Conservation (phyloP, 768 basidiomycete species). For the Mycena polygramma region DNA sequence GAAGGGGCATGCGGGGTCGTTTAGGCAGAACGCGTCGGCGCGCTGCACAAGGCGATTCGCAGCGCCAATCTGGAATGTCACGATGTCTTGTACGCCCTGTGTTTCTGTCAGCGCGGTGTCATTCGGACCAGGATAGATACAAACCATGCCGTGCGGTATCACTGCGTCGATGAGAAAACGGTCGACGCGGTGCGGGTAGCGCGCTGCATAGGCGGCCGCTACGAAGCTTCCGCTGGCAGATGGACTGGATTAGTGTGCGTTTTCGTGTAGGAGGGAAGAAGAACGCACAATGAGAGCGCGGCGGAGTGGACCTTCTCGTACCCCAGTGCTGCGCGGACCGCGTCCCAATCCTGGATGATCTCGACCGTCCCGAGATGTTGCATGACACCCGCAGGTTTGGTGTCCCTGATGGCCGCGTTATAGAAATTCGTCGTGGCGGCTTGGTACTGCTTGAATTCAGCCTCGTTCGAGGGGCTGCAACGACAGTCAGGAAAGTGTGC, state of each 20-base stretch:
- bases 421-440: slow-evolving; percentile 25
- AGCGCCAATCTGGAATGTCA: slow-evolving; percentile 28
- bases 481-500: not conserved
- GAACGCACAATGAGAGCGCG: slow-evolving; percentile 36
- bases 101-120: not conserved
- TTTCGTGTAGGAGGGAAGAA: not conserved
- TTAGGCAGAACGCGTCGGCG: slow-evolving; percentile 37
- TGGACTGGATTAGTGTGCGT: not conserved
- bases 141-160: slow-evolving; percentile 10
- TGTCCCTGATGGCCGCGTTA: slow-evolving; percentile 24
- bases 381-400: slow-evolving; percentile 33
- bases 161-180: slow-evolving; percentile 33
- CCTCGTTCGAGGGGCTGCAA: slow-evolving; percentile 8
- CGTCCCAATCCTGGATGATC: slow-evolving; percentile 37
- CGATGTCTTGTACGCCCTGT: slow-evolving; percentile 8
- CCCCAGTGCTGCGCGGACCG: slow-evolving; percentile 32
- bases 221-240: not conserved
- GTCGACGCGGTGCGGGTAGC: slow-evolving; percentile 26
- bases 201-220: slow-evolving; percentile 19
- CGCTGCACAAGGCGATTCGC: slow-evolving; percentile 35
- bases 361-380: slow-evolving; percentile 34
- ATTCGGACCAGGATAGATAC: not conserved
- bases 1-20: slow-evolving; percentile 36
- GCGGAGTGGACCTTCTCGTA: slow-evolving; percentile 30
- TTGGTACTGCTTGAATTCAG: slow-evolving; percentile 31